Evolutionary conservation across 78 protist species (phyloP).

Genomic region (Isochrysis galbana): DNA sequence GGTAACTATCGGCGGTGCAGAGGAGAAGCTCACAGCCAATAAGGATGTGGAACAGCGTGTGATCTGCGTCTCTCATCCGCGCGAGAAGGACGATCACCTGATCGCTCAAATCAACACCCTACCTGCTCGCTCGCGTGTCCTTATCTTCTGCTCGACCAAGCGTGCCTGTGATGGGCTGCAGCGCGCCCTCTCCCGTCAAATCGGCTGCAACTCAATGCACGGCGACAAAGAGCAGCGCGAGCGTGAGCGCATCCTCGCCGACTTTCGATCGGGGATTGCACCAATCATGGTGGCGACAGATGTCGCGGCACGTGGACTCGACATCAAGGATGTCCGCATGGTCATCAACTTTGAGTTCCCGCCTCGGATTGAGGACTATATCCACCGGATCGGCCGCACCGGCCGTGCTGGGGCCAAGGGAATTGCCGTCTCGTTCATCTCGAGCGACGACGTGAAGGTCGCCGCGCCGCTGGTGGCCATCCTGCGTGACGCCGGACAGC

Average conservation of each 20-base stretch:
- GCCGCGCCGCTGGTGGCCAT: neutral
- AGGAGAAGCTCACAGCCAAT: neutral
- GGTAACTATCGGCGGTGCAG: neutral
- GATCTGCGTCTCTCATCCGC: neutral
- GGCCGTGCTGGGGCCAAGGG: slow-evolving; percentile 15
- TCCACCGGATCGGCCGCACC: slow-evolving; percentile 68
- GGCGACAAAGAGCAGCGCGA: slow-evolving; percentile 60
- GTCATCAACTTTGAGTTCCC: slow-evolving; percentile 64
- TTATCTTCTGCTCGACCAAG: slow-evolving; percentile 46
- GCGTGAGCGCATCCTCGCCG: slow-evolving; percentile 26
- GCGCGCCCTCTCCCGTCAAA: neutral
- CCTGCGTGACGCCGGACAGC: neutral
- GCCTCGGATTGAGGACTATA: slow-evolving; percentile 3
- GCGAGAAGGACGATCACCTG: neutral
- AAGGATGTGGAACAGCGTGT: neutral
- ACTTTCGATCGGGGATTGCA: neutral
- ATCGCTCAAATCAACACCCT: neutral
- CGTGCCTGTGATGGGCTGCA: neutral
- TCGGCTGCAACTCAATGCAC: slow-evolving; percentile 39
- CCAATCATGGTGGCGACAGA: slow-evolving; percentile 74
- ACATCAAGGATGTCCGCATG: slow-evolving; percentile 67
- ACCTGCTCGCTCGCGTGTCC: neutral
- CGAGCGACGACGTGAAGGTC: neutral
- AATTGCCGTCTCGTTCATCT: neutral
- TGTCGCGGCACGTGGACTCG: slow-evolving; percentile 80